Percentiles rank a stretch among this genome's conserved stretches.
Conservation (phyloP, 2,329 filamentous ascomycete genomes). For the Fusarium hainanense region DNA sequence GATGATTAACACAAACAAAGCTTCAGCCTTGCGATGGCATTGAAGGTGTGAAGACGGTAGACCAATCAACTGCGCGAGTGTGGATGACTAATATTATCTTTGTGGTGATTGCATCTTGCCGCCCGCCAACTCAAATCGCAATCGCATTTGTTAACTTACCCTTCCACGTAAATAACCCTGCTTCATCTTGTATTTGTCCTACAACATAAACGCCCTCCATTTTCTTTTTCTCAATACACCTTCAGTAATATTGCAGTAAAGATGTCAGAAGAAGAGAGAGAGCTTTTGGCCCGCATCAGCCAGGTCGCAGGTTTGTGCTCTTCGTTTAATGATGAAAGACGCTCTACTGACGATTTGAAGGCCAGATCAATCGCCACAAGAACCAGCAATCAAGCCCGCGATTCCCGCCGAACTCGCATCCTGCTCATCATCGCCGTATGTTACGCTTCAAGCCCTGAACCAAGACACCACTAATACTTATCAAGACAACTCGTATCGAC, state of each 20-base stretch:
- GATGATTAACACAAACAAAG: conserved; percentile 11
- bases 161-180: background rate
- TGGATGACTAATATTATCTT: conserved; percentile 40
- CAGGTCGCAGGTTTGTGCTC: conserved; percentile 59
- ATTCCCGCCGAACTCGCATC: conserved; percentile 45
- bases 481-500: conserved; percentile 50
- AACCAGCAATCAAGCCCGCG: conserved; percentile 64
- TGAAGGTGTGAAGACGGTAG: conserved; percentile 1
- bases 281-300: conserved; percentile 65
- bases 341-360: conserved; percentile 56
- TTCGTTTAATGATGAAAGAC: conserved; percentile 12
- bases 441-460: conserved; percentile 6
- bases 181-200: conserved; percentile 10
- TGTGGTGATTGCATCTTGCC: conserved; percentile 37
- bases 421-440: conserved; percentile 53
- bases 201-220: background rate
- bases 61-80: conserved; percentile 32
- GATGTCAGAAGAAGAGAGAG: conserved; percentile 63
- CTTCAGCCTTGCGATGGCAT: conserved; percentile 41
- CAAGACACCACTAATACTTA: conserved; percentile 15
- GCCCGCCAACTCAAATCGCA: background rate
- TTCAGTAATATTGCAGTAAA: background rate
- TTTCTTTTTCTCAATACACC: background rate
- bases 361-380: conserved; percentile 84
- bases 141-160: conserved; percentile 1